These are phyloP conservation scores for Marchantia polymorpha DNA, from an alignment of 225 moss, liverwort and hornwort genomes.

Conservation along the genomic window DNA sequence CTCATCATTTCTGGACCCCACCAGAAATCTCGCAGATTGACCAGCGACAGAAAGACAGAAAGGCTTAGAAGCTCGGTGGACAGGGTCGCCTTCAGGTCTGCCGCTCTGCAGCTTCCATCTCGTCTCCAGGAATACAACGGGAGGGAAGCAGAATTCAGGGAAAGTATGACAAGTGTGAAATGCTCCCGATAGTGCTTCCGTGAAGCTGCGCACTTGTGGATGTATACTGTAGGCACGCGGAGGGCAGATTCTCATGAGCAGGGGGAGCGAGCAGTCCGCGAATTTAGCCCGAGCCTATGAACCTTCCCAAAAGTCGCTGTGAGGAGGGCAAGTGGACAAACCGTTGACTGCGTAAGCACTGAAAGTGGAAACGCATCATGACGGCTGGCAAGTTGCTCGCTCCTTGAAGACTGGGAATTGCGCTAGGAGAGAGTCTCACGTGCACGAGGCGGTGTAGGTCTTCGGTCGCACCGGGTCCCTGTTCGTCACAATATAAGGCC, in stretches of 20 bases:
- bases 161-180: not conserved
- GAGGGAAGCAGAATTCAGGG: not conserved
- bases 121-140: not conserved
- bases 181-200: not conserved
- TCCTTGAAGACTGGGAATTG: not conserved
- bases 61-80: not conserved
- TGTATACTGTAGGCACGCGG: not conserved
- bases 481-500: too few relatives aligned
- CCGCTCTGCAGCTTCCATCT: not conserved
- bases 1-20: constrained; percentile 3
- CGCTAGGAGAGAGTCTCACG: too few relatives aligned
- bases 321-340: not conserved
- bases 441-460: too few relatives aligned
- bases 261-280: not conserved
- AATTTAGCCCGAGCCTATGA: not conserved
- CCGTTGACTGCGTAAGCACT: not conserved
- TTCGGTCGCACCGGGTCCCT: too few relatives aligned
- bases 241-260: not conserved
- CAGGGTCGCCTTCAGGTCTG: not conserved
- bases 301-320: too few relatives aligned
- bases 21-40: not conserved
- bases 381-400: not conserved
- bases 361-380: not conserved
- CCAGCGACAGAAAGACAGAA: not conserved
- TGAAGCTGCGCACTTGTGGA: not conserved